A percentile compares a stretch with the other conserved stretches of the same genome.
phyloP scores from a whole-genome alignment of 306 rosid species.

The Glycyrrhiza uralensis region DNA sequence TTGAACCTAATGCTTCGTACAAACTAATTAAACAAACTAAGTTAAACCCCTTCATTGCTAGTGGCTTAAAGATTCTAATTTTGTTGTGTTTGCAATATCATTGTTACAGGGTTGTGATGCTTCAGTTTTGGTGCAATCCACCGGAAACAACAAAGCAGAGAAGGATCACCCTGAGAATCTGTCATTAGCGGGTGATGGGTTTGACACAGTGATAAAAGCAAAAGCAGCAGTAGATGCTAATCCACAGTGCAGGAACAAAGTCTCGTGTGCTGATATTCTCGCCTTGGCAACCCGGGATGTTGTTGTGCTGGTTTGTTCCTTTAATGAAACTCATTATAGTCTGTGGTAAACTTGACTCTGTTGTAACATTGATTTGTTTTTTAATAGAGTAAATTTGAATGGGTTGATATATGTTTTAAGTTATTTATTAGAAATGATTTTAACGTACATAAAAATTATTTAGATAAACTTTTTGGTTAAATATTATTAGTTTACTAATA shows the following conservation, averaged over 20 bases:
- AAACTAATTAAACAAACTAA: too few species aligned
- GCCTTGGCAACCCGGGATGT: slow-evolving; percentile 78
- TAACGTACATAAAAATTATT: too few species aligned
- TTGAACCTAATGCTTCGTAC: too few species aligned
- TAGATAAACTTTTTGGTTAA: too few species aligned
- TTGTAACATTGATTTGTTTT: too few species aligned
- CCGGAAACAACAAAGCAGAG: slow-evolving; percentile 55
- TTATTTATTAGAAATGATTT: too few species aligned
- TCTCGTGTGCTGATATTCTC: slow-evolving; percentile 80
- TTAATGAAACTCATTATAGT: background rate
- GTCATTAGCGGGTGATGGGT: slow-evolving; percentile 83
- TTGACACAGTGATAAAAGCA: slow-evolving; percentile 82
- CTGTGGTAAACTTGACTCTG: too few species aligned
- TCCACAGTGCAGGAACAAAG: slow-evolving; percentile 60
- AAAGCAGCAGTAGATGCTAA: slow-evolving; percentile 72
- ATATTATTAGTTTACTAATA: too few species aligned
- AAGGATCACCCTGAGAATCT: slow-evolving; percentile 70
- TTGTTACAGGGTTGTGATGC: slow-evolving; percentile 65
- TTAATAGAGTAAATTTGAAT: too few species aligned
- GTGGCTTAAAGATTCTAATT: too few species aligned
- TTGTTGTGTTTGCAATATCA: background rate
- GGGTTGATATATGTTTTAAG: too few species aligned
- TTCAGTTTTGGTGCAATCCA: slow-evolving; percentile 50
- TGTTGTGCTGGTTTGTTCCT: slow-evolving; percentile 47
- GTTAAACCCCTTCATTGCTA: too few species aligned